A percentile compares a stretch with the other conserved stretches of the same genome.
phyloP scores from a whole-genome alignment of 805 yeast species.

The Dipodascopsis tothii region DNA sequence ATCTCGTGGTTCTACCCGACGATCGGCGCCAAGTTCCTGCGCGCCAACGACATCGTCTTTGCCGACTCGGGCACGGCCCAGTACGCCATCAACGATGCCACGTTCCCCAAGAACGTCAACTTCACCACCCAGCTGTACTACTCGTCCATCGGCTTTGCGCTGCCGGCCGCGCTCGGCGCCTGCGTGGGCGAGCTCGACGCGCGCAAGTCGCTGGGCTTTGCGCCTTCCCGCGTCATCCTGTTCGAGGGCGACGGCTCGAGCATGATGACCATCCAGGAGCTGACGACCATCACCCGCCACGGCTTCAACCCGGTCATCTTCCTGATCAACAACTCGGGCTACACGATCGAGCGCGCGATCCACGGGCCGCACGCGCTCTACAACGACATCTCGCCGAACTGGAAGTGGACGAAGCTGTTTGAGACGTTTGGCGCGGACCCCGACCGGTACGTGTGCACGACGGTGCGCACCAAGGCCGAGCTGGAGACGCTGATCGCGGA shows the following conservation, averaged over 20 bases:
- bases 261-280: constrained; percentile 82
- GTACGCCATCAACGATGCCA: constrained; percentile 65
- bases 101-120: constrained; percentile 46
- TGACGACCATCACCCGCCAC: constrained; percentile 55
- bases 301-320: constrained; percentile 61
- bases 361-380: constrained; percentile 69
- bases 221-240: constrained; percentile 51
- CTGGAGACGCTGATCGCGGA: constrained; percentile 31
- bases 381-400: constrained; percentile 71
- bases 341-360: constrained; percentile 82
- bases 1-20: constrained; percentile 34
- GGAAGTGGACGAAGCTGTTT: constrained; percentile 73
- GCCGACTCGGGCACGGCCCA: constrained; percentile 79
- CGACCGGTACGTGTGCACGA: constrained; percentile 23
- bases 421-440: constrained; percentile 50
- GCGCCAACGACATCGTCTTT: constrained; percentile 62
- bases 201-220: constrained; percentile 24
- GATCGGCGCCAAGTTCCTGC: constrained; percentile 38
- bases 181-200: constrained; percentile 58
- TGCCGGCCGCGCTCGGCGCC: constrained; percentile 81
- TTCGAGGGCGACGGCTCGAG: constrained; percentile 92
- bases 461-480: constrained; percentile 22
- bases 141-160: constrained; percentile 80
- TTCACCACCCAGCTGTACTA: constrained; percentile 60
- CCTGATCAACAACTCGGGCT: constrained; percentile 77